Evolutionary conservation across 139 green algal genomes (phyloP).

Genomic region (Pleodorina starrii): DNA sequence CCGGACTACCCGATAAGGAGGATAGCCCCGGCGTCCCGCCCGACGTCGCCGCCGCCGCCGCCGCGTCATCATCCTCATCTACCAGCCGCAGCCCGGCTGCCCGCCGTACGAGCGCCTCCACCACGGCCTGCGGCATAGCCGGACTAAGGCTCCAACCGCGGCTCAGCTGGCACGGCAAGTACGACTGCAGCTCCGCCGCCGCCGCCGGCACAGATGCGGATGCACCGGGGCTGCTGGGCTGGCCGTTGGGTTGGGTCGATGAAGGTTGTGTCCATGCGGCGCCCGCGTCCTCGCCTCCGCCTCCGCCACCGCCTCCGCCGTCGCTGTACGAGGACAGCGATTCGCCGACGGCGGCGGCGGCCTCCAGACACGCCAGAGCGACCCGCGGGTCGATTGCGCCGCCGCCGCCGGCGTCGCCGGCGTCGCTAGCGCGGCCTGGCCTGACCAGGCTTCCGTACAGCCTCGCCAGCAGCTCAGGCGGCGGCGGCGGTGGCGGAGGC

Average conservation of each 20-base stretch:
- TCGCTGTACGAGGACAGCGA: no score
- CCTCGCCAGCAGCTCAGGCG: not conserved
- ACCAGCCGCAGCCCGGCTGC: not conserved
- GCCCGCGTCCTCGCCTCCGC: no score
- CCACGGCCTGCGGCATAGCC: not conserved
- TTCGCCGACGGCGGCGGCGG: not conserved
- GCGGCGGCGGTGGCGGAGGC: not conserved
- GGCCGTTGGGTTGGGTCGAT: no score
- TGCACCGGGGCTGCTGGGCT: not conserved
- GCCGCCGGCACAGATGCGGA: no score
- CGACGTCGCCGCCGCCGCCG: not conserved
- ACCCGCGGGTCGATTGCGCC: not conserved
- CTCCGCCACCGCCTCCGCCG: not conserved
- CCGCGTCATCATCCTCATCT: not conserved
- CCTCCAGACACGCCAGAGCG: constrained; percentile 31
- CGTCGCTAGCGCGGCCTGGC: not conserved
- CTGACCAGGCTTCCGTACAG: not conserved
- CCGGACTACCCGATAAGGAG: not conserved
- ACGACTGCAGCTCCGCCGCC: no score
- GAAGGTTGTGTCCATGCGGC: no score
- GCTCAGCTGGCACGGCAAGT: no score
- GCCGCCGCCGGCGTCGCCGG: no score
- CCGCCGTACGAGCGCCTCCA: not conserved
- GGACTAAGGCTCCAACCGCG: not conserved
- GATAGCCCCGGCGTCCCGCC: not conserved